A percentile compares a stretch with the other conserved stretches of the same genome.
Conservation (phyloP, 257 asterid genomes). For the Apocynum venetum region DNA sequence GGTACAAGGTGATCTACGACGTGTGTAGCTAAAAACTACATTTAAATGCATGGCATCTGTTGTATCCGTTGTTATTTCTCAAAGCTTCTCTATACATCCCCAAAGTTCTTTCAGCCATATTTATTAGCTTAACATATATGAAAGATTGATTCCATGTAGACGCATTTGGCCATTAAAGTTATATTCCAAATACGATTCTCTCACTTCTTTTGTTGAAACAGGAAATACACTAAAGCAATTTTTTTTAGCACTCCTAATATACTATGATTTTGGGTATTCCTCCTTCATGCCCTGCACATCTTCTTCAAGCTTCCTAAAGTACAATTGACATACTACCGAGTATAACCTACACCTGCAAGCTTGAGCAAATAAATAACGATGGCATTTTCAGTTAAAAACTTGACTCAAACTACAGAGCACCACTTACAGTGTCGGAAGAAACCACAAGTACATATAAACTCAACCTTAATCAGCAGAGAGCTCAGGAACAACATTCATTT, state of each 20-base stretch:
- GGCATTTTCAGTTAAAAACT: neutral
- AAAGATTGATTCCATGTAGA: neutral
- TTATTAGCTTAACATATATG: neutral
- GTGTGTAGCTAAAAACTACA: neutral
- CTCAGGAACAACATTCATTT: neutral
- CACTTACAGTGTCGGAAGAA: no score
- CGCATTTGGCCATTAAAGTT: neutral
- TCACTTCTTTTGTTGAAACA: neutral
- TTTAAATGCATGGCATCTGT: neutral
- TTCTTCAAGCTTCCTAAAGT: neutral
- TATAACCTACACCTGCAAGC: neutral
- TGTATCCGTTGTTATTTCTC: neutral
- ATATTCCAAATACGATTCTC: neutral
- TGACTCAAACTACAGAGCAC: neutral
- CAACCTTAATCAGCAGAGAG: neutral
- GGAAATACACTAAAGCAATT: neutral
- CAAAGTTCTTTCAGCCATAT: neutral
- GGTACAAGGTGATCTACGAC: neutral
- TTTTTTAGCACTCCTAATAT: neutral
- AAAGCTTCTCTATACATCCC: neutral
- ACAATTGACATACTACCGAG: neutral
- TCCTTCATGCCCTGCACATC: neutral
- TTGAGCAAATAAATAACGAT: neutral
- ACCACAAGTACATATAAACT: neutral
- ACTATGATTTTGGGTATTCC: neutral